Evolutionary conservation across 306 rosid species (phyloP), one percentile per base, ranked within the genome.

Genomic region (Hylodesmum podocarpum): DNA sequence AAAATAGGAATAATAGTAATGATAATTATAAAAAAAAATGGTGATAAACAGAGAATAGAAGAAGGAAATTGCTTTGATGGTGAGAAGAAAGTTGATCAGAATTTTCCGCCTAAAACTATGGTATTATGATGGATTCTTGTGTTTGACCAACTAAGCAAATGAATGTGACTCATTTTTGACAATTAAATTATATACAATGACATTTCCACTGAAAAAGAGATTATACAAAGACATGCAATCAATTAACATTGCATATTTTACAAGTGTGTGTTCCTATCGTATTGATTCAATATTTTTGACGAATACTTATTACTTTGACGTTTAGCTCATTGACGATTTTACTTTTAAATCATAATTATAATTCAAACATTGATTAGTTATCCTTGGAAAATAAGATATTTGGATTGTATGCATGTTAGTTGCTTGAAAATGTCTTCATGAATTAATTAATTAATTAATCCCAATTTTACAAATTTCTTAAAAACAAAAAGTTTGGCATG

Each of bases 141-240:
- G 29, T 76, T 81, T 81, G 78, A 76, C 67, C 77, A 76, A 76
- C 59, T 72, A 14, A 76, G 58, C 73, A 76, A 36, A 36, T 64
- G 80, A 64, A 49, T 13, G 43, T n/a, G 66, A 76, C 54, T 64
- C 65, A 7, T 51, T 64, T 63, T 64, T 64, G 41, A 50, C 71
- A 58, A 58, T 58, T 58, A 58, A 14, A 49, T 58, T 58, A 14
- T 58, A 14, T 21, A 49, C 18, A 5, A 39, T 69, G n/a, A 39
- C 79, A 43, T 62, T 24, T 59, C 0, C 0, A 29, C 46, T 15
- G 46, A 73, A 27, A 13, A 59, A 58, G 14, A 44, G 57, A 39
- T 34, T 33, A 41, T 24, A 2, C 11, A 6, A 37, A 8, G 21
- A 25, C 81, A 39, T 51, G 44, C 54, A 51, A 24, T 40, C 67